Evolutionary conservation across 1,284 basidiomycete genomes (phyloP), one percentile per base, ranked within the genome.

Genomic region (Gomphus sp.): DNA sequence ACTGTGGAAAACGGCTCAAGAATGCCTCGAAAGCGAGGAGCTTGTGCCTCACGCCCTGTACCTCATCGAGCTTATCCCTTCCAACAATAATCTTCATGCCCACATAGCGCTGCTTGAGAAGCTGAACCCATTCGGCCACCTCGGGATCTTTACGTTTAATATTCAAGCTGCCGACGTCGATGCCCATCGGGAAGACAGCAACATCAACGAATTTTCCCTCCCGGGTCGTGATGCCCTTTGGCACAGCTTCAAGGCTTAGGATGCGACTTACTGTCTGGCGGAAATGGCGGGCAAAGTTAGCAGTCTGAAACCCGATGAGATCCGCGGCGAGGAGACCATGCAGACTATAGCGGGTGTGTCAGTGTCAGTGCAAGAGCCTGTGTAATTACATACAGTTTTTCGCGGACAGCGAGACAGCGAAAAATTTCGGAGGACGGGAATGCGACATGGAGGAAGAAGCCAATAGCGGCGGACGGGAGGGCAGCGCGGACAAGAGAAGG

Each of bases 391-490:
- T 51, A 56, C 59, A 55, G 56, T 31, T 59, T 37, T 34, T 84
- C 77, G 56, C 86, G 79, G 2, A 87, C 80, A 37, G 85, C 81
- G 37, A 93, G 76, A 67, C 91, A 93, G 8, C 91, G 79, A 77
- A 93, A 93, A 62, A 93, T 91, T 71, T 94, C 92, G 25, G 87
- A 90, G 9, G 83, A 87, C 0, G 91, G 91, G 71, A 93, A 94
- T 1, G 91, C 87, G 62, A 93, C 90, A 66, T 93, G 91, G 71
- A 93, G 79, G 75, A 94, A 93, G 75, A 93, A 91, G 0, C 91
- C 90, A 62, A 94, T 91, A 33, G 86, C 82, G 0, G 87, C 84
- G 28, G 79, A 78, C 0, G 85, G 81, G 18, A 82, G 72, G 45
- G 74, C 73, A 48, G 72, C 72, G 39, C 91, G 84, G 22, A 94